A percentile compares a stretch with the other conserved stretches of the same genome.
Conservation (phyloP, 2,329 filamentous ascomycete genomes). For the Talaromyces sp. region DNA sequence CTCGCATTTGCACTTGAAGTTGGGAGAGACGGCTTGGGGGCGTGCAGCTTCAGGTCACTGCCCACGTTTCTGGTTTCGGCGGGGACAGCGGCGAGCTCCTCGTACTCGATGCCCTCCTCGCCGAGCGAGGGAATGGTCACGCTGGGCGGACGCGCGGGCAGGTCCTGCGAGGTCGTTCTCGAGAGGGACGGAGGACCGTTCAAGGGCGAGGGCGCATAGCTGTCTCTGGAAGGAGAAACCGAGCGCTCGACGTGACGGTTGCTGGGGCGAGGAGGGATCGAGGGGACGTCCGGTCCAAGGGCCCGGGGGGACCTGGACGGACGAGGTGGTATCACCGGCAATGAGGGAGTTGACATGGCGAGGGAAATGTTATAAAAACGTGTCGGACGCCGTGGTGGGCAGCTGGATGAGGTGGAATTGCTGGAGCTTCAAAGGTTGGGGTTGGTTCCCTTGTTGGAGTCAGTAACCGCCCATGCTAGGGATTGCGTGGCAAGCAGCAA, state of each 20-base stretch:
- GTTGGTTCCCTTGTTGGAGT: neutral
- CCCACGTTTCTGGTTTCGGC: constrained; percentile 74
- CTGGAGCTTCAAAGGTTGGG: neutral
- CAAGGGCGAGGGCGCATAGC: constrained; percentile 80
- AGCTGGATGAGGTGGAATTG: neutral
- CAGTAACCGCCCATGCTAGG: neutral
- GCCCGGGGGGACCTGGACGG: constrained; percentile 53
- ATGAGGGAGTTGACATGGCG: constrained; percentile 41
- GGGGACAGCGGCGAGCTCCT: constrained; percentile 55
- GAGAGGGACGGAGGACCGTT: constrained; percentile 58
- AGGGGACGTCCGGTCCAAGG: constrained; percentile 33
- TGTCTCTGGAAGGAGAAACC: constrained; percentile 69
- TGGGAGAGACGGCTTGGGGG: constrained; percentile 81
- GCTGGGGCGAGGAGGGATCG: constrained; percentile 70
- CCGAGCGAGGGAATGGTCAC: constrained; percentile 81
- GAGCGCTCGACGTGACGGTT: constrained; percentile 67
- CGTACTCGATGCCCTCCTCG: constrained; percentile 87
- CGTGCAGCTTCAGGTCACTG: constrained; percentile 79
- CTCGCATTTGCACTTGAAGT: constrained; percentile 75
- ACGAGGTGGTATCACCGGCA: constrained; percentile 59
- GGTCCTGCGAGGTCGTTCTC: constrained; percentile 31
- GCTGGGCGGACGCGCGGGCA: constrained; percentile 61
- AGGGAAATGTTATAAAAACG: constrained; percentile 9
- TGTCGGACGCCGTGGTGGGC: constrained; percentile 12
- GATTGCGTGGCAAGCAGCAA: neutral